Base-by-base conservation (phyloP, 805 yeast species). In the Vanderwaltozyma polyspora region DNA sequence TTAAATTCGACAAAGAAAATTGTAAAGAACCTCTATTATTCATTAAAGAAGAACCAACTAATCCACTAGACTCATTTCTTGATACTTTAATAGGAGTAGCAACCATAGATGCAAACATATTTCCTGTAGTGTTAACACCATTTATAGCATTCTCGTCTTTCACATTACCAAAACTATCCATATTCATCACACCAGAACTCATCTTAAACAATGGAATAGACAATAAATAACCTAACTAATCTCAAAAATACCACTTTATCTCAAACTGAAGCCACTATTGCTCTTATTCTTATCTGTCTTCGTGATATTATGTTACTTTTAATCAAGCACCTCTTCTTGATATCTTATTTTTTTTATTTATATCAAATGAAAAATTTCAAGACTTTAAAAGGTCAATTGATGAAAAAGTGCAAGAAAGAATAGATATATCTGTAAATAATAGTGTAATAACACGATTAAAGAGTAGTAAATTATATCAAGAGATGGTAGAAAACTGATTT, bases 1-100 rank as follows among this genome's bases (percentile, higher is more conserved):
- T 52, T 33, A 56, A 40, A 31, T 54, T 55, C 2, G 54, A 48
- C 19, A 56, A 32, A 6, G 59, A 49, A 28, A 48, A 52, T 32
- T 52, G 60, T 33, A 48, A n/a, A 3, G 48, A 42, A 10, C 45
- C 35, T 9, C 21, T 35, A 15, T 31, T 21, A 19, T 37, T 38
- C 3, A 29, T 23, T 4, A 28, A 25, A 11, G 38, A 41, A 6
- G 36, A 17, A 10, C 34, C 28, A n/a, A 36, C 34, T 1, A 39
- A 13, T n/a, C 58, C 60, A 37, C 45, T 47, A 13, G 58, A 49
- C 34, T 54, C 57, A 15, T 45, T 43, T 33, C 58, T 44, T 2
- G 52, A 37, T 6, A 56, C 58, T 21, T 40, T 45, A 21, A 56
- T 49, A 6, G 60, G 57, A 18, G 39, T 43, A 5, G 60, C 52